Base-by-base conservation (phyloP, 805 yeast species). In the Gaillardinia entomophila region DNA sequence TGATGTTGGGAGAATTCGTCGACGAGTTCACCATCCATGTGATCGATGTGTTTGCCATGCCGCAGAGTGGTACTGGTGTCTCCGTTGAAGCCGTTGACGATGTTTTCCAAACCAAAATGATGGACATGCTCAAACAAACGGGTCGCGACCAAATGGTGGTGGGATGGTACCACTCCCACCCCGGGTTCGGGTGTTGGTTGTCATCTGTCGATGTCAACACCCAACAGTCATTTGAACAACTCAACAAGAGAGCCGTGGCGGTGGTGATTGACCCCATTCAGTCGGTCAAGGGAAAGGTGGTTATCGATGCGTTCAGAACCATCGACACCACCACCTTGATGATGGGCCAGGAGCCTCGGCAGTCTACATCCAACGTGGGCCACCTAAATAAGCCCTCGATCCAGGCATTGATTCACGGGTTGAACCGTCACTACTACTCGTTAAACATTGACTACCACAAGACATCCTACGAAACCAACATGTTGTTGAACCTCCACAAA, bases 151-250 rank as follows among this genome's bases (percentile, higher is more conserved):
- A 92, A 58, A 88, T 86, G 86, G 98, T 92, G 33, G 99, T 92
- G 31, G 99, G 99, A 22, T 92, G 99, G 99, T 92, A 92, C 67
- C 99, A 92, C 57, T 89, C 97, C 11, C 98, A 92, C 63, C 98
- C 98, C 4, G 98, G 98, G 12, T 92, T 90, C 57, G 98, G 23
- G n/a, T 92, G 99, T 68, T 92, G 99, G 99, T 72, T 92, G 47
- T 89, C 97, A 10, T 79, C 89, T 18, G 97, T 92, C 18, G 99
- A 92, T 73, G 95, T 92, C 39, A 87, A 88, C 60, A 92, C 99
- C 3, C 99, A 92, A 56, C 96, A 90, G 57, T 86, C 96, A 23
- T 92, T 92, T 54, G 99, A 92, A 57, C 97, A 88, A 60, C 77
- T 92, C 60, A 90, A 90, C 58, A 82, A 81, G 42, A 74, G 98